Conservation (phyloP, 2,329 filamentous ascomycete genomes). For the Pseudogymnoascus verrucosus region DNA sequence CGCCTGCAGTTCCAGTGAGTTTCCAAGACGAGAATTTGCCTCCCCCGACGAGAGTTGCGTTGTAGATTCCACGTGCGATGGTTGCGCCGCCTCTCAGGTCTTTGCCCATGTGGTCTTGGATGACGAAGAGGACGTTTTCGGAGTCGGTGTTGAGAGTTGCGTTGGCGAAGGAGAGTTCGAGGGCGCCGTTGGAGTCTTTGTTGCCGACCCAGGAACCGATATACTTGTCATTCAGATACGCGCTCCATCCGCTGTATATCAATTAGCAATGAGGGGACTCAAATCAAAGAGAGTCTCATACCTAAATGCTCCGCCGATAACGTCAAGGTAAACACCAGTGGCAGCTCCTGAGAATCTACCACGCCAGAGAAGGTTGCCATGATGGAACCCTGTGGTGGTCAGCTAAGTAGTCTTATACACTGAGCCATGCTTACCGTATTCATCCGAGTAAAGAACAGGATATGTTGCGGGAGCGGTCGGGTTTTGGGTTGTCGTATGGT, state of each 20-base stretch:
- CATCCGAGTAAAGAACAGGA: slow-evolving; percentile 38
- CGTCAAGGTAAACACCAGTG: slow-evolving; percentile 23
- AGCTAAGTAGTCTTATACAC: background rate
- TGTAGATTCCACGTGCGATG: slow-evolving; percentile 43
- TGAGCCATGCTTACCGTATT: slow-evolving; percentile 28
- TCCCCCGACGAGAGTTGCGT: slow-evolving; percentile 40
- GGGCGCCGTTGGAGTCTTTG: slow-evolving; percentile 29
- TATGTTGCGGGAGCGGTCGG: slow-evolving; percentile 35
- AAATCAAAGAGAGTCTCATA: background rate
- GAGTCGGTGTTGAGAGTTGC: slow-evolving; percentile 34
- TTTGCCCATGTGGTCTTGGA: slow-evolving; percentile 54
- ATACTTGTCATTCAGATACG: slow-evolving; percentile 44
- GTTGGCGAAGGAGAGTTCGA: slow-evolving; percentile 43
- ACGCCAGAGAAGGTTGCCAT: slow-evolving; percentile 37
- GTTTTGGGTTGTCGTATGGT: slow-evolving; percentile 35
- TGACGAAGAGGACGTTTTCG: slow-evolving; percentile 44
- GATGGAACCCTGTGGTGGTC: slow-evolving; percentile 29
- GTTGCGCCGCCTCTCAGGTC: slow-evolving; percentile 42
- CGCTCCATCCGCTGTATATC: slow-evolving; percentile 18
- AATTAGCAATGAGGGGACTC: background rate
- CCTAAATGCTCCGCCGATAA: slow-evolving; percentile 18
- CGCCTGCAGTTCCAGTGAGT: slow-evolving; percentile 48
- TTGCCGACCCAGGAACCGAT: slow-evolving; percentile 48
- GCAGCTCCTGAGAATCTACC: slow-evolving; percentile 31
- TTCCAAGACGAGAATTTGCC: slow-evolving; percentile 46